phyloP scores from a whole-genome alignment of 352 stramenopile species.

The Globisporangium nunn region DNA sequence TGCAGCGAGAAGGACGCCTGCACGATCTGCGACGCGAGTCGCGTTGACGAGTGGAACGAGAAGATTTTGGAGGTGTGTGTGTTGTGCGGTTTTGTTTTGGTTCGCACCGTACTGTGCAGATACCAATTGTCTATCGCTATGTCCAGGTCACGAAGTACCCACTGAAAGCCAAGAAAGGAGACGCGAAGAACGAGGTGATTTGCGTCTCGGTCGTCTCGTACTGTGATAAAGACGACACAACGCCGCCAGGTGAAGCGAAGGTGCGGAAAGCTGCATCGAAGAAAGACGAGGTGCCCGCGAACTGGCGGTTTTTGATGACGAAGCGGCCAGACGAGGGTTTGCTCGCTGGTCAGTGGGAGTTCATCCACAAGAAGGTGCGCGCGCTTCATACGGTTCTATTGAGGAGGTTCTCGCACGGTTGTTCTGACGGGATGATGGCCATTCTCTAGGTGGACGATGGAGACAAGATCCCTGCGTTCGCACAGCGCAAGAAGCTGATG shows the following conservation, averaged over 20 bases:
- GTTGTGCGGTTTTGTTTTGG: not conserved
- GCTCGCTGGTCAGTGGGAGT: slow-evolving; percentile 86
- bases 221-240: slow-evolving; percentile 7
- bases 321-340: slow-evolving; percentile 66
- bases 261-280: slow-evolving; percentile 6
- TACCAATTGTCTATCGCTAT: not conserved
- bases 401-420: too few species aligned
- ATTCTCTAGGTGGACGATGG: slow-evolving; percentile 40
- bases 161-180: slow-evolving; percentile 77
- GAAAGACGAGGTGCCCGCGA: slow-evolving; percentile 10
- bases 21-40: slow-evolving; percentile 58
- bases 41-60: slow-evolving; percentile 48
- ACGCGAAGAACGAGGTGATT: slow-evolving; percentile 68
- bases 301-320: slow-evolving; percentile 76
- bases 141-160: slow-evolving; percentile 71
- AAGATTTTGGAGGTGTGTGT: slow-evolving; percentile 14
- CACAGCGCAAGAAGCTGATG: slow-evolving; percentile 54
- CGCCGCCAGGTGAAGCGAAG: not conserved
- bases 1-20: slow-evolving; percentile 16
- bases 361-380: slow-evolving; percentile 64
- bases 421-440: not conserved
- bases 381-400: too few species aligned
- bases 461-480: slow-evolving; percentile 55
- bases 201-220: slow-evolving; percentile 66
- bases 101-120: not conserved